Evolutionary conservation across 768 basidiomycete species (phyloP).

Genomic region (Xerocomellus chrysenteron): DNA sequence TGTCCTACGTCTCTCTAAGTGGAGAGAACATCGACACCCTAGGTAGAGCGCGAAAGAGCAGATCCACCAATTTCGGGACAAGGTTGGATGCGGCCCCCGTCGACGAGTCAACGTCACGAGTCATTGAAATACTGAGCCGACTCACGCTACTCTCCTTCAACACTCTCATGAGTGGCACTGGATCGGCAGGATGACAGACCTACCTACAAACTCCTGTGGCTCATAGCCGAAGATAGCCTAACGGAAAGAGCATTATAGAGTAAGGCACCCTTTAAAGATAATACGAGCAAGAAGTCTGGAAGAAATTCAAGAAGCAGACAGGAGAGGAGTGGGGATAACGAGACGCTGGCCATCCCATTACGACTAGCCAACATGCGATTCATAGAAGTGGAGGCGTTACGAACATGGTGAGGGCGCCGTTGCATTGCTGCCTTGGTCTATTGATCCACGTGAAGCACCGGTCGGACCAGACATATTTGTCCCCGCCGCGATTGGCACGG

Average conservation of each 20-base stretch:
- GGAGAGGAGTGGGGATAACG: slow-evolving; percentile 37
- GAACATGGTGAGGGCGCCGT: slow-evolving; percentile 21
- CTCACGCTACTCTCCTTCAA: slow-evolving; percentile 61
- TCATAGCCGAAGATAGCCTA: slow-evolving; percentile 80
- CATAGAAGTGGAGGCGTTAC: slow-evolving; percentile 18
- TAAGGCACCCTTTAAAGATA: slow-evolving; percentile 90
- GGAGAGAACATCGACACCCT: slow-evolving; percentile 37
- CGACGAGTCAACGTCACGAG: slow-evolving; percentile 17
- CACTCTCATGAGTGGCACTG: slow-evolving; percentile 88
- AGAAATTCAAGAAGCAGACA: slow-evolving; percentile 55
- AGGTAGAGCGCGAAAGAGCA: slow-evolving; percentile 80
- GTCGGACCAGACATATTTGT: slow-evolving; percentile 36
- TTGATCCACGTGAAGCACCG: slow-evolving; percentile 8
- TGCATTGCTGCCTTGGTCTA: slow-evolving; percentile 8
- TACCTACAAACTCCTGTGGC: slow-evolving; percentile 79
- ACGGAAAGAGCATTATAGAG: slow-evolving; percentile 90
- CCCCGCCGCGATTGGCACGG: slow-evolving; percentile 44
- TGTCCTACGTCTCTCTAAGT: background rate
- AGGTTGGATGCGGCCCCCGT: slow-evolving; percentile 4
- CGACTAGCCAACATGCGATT: slow-evolving; percentile 9
- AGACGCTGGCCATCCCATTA: slow-evolving; percentile 35
- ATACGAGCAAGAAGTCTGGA: slow-evolving; percentile 85
- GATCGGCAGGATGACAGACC: slow-evolving; percentile 85
- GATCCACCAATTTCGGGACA: slow-evolving; percentile 63
- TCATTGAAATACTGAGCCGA: slow-evolving; percentile 15